Conservation (phyloP, 2,329 filamentous ascomycete species). For the Colletotrichum musae region DNA sequence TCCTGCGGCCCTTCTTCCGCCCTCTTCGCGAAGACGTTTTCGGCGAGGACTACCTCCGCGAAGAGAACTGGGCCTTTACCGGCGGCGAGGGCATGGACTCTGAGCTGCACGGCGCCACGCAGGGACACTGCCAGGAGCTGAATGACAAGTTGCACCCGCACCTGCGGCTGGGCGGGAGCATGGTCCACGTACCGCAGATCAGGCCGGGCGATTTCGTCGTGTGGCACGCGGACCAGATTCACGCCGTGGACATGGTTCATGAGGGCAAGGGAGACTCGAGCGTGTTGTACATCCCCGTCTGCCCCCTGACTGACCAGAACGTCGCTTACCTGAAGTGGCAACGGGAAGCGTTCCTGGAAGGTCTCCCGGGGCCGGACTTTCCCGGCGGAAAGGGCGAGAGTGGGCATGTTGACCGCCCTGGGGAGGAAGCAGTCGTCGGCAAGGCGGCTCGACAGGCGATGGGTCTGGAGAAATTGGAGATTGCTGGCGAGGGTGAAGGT, state of each 20-base stretch:
- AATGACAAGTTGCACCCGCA: constrained; percentile 77
- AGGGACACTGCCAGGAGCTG: constrained; percentile 79
- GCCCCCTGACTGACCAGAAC: constrained; percentile 83
- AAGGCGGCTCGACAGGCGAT: constrained; percentile 58
- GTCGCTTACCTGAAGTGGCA: constrained; percentile 80
- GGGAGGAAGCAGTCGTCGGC: constrained; percentile 52
- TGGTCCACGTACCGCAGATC: constrained; percentile 80
- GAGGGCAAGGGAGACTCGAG: constrained; percentile 80
- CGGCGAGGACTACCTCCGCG: constrained; percentile 59
- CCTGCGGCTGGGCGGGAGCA: constrained; percentile 74
- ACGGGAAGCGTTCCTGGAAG: constrained; percentile 77
- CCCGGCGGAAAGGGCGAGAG: constrained; percentile 79
- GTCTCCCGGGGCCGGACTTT: constrained; percentile 79
- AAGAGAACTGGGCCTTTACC: constrained; percentile 73
- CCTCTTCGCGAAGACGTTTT: constrained; percentile 46
- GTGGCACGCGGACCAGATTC: constrained; percentile 88
- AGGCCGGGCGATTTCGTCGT: constrained; percentile 82
- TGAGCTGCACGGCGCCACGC: constrained; percentile 78
- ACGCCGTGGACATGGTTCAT: constrained; percentile 87
- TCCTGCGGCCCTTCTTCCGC: constrained; percentile 88
- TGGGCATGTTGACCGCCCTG: constrained; percentile 63
- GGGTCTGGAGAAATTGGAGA: constrained; percentile 58
- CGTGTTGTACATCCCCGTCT: constrained; percentile 91
- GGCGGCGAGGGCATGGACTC: constrained; percentile 62
- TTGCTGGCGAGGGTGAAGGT: constrained; percentile 46